A percentile compares a stretch with the other conserved stretches of the same genome.
phyloP scores from a whole-genome alignment of 2,329 filamentous ascomycete genomes.

The Fusarium ambrosium region DNA sequence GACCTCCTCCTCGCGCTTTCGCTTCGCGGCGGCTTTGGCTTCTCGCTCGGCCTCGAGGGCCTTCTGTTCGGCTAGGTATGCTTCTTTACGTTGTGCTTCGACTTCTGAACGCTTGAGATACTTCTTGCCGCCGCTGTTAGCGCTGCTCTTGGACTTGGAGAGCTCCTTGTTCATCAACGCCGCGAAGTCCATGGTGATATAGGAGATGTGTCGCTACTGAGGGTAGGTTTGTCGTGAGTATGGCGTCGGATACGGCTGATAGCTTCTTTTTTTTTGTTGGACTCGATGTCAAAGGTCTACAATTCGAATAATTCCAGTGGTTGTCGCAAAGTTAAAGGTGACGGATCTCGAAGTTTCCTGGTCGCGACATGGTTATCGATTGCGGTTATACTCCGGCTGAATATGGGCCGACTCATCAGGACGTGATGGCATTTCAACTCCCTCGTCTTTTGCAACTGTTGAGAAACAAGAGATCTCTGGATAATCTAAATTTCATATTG shows the following conservation, averaged over 20 bases:
- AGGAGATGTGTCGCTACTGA: background rate
- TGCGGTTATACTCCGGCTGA: constrained; percentile 46
- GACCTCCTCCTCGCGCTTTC: constrained; percentile 90
- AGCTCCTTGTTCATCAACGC: constrained; percentile 94
- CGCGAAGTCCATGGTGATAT: constrained; percentile 87
- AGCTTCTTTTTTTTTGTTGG: background rate
- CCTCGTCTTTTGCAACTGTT: constrained; percentile 4
- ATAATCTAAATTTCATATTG: constrained; percentile 2
- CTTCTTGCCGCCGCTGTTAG: constrained; percentile 70
- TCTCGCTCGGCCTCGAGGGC: constrained; percentile 78
- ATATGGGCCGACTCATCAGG: background rate
- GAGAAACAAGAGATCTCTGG: background rate
- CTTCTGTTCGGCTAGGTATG: constrained; percentile 86
- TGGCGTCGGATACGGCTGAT: no score
- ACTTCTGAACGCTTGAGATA: constrained; percentile 88
- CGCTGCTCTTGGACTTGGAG: constrained; percentile 77
- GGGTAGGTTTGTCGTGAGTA: background rate
- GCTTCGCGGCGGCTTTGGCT: constrained; percentile 80
- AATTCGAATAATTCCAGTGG: background rate
- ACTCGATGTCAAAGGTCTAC: background rate
- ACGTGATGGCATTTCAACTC: background rate
- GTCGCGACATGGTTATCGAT: constrained; percentile 32
- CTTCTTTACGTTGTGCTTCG: constrained; percentile 83
- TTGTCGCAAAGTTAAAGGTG: constrained; percentile 29
- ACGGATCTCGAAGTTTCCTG: background rate